phyloP scores from a whole-genome alignment of 179 eudicot genomes.

The Silene noctiflora region DNA sequence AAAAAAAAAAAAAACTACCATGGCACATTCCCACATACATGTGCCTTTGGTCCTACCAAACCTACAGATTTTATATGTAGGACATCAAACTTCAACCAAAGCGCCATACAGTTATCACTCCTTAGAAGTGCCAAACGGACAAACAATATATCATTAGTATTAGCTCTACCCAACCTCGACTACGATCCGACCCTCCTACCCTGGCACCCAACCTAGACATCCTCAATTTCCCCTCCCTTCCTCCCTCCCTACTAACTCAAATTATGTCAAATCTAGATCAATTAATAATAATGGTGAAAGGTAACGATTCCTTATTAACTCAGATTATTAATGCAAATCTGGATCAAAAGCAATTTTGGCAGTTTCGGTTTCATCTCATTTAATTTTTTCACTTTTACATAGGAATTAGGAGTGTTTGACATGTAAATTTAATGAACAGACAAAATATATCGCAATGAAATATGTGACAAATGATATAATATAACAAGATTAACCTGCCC shows the following conservation, averaged over 20 bases:
- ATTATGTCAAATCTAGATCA: not conserved
- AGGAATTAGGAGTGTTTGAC: not conserved
- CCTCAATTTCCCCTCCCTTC: not conserved
- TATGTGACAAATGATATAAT: not conserved
- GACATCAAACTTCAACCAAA: not conserved
- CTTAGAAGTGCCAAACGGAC: not conserved
- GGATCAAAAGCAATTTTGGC: not conserved
- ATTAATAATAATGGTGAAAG: not conserved
- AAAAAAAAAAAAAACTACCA: not conserved
- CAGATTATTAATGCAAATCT: not conserved
- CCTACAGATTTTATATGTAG: conserved; percentile 4
- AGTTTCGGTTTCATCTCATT: not conserved
- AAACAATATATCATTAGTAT: not conserved
- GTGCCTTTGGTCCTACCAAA: not conserved
- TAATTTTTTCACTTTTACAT: not conserved
- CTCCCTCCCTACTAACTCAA: not conserved
- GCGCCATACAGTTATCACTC: not conserved
- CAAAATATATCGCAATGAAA: not conserved
- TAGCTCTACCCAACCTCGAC: not conserved
- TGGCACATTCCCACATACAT: not conserved
- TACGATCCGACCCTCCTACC: not conserved
- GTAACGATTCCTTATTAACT: not conserved
- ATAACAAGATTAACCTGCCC: conserved; percentile 48
- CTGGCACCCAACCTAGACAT: not conserved
- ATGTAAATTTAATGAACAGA: not conserved